Base-by-base conservation (phyloP, 805 yeast species). In the Tetrapisispora taiwanensis region DNA sequence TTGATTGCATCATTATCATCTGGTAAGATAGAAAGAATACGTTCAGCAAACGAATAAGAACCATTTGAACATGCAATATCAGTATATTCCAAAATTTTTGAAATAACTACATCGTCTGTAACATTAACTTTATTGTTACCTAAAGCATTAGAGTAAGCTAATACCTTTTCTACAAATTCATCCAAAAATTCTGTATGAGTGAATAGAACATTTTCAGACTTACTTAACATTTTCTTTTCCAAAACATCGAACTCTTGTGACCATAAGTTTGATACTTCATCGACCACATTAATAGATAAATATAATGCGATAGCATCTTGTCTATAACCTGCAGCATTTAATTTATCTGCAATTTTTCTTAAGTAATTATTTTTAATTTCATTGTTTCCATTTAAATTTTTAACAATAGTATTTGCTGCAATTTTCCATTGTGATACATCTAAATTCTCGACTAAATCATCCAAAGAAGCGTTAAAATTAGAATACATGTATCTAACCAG, bases 171-270 rank as follows among this genome's bases (percentile, higher is more conserved):
- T 43, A 86, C 81, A 57, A 88, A 82, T 55, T 78, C 81, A 44
- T 81, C 80, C 59, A 90, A 69, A 7, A 95, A 83, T 52, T 77
- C 83, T 52, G 84, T 79, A 56, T 87, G 87, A 15, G 95, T 95
- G 49, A 82, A 92, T 45, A 81, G 80, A 1, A 85, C 78, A 5
- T 95, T 75, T 7, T 59, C 59, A 33, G 63, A 64, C 32, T 63
- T 62, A 10, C 60, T 46, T 33, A 56, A 53, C 34, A 68, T 60
- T 30, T 69, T 61, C 10, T 66, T 64, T 50, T 77, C 81, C 22
- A 67, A 55, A 1, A 68, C 57, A 40, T 72, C 65, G 55, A 83
- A 67, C 62, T 92, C 98, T 26, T 76, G 69, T 42, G 84, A 72
- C 99, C 99, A 92, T 49, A 92, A 75, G 13, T 69, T 62, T 4